Conservation (phyloP, 495 filamentous ascomycete species). For the Margaritispora aquatica region DNA sequence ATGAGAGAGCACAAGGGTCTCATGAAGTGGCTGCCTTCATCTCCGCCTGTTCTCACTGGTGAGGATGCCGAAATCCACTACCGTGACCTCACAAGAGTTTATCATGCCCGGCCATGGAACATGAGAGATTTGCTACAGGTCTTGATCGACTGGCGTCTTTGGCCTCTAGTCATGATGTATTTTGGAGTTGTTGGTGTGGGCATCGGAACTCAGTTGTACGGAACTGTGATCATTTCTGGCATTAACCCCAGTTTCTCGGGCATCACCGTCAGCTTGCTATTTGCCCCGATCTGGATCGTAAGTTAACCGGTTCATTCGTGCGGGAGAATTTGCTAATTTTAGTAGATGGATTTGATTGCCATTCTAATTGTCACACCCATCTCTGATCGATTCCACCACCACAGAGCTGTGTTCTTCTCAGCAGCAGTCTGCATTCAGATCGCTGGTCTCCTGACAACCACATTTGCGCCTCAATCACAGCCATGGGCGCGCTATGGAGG, state of each 20-base stretch:
- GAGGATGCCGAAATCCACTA: constrained; percentile 80
- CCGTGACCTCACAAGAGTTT: constrained; percentile 74
- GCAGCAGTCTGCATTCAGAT: constrained; percentile 61
- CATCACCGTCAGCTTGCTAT: constrained; percentile 72
- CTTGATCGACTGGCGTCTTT: constrained; percentile 77
- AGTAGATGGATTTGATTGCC: constrained; percentile 71
- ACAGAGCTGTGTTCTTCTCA: constrained; percentile 55
- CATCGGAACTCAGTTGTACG: constrained; percentile 82
- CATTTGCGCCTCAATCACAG: constrained; percentile 60
- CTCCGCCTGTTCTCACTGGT: constrained; percentile 64
- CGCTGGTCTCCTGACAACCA: constrained; percentile 50
- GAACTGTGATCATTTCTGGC: constrained; percentile 74
- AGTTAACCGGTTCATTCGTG: constrained; percentile 8
- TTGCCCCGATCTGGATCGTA: constrained; percentile 82
- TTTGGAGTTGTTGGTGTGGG: constrained; percentile 92
- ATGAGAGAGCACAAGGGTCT: constrained; percentile 35
- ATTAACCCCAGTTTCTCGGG: constrained; percentile 67
- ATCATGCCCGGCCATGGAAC: constrained; percentile 65
- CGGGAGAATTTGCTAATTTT: constrained; percentile 1
- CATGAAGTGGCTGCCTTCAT: constrained; percentile 54
- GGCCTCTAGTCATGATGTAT: constrained; percentile 84
- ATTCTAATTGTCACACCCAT: constrained; percentile 82
- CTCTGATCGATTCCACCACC: constrained; percentile 78
- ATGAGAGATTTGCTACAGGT: constrained; percentile 60
- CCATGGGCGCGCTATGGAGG: constrained; percentile 85